Evolutionary conservation across 177 flowering plant species (phyloP), one percentile per base, ranked within the genome.

Genomic region (Vitis hybrid): DNA sequence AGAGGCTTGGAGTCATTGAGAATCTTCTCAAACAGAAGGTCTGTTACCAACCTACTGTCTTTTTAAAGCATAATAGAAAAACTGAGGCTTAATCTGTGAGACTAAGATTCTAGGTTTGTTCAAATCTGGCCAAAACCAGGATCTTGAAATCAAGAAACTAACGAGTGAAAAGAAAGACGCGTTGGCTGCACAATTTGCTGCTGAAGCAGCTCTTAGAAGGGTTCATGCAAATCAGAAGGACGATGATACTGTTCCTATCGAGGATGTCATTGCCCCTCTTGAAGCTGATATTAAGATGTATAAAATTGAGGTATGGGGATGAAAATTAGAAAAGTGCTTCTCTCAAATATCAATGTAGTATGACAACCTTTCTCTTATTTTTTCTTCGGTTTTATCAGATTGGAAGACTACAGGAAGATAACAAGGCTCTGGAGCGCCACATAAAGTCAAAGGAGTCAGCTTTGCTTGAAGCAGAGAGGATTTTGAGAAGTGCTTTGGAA

Each of bases 181-280:
- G 73, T 75, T 95, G 81, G 88, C 92, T 66, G 98, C 96, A 70
- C 98, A 93, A 70, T 93, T 80, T 76, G 93, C 99, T 47, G 98
- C 97, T 9, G 98, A 95, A 85, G 94, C 93, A 67, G 80, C 96
- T 62, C 93, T 95, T 19, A 80, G 98, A 83, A 86, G 98, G 80
- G 80, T 95, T 24, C 82, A 95, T 72, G 85, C 85, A n/a, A 78
- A 75, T 76, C 92, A 87, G 47, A 93, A 88, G 78, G 92, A 95
- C 64, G 86, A 86, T 51, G 88, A 88, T 56, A 75, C 73, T 66
- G 52, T 82, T 65, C 89, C 92, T 57, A 51, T 93, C 58, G 93
- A 82, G 66, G 83, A 91, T 52, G 69, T 93, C 72, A 82, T 90
- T 72, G 97, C 97, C 31, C 98, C 99, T 67, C 87, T 95, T 22